phyloP scores from a whole-genome alignment of 345 rosid genomes.

The Salix caprea region DNA sequence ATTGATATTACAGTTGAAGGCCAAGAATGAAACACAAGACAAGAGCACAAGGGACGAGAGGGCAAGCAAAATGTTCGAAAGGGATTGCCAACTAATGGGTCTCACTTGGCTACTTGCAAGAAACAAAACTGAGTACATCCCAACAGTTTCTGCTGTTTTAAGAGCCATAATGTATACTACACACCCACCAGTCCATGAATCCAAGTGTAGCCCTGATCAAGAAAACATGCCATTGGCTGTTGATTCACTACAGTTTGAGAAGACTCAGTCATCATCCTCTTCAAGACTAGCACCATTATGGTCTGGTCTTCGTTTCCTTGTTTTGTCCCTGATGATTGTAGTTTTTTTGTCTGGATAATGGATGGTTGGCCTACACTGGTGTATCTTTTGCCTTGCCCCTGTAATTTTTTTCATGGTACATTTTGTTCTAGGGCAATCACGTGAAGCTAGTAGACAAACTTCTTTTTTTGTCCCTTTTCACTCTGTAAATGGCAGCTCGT shows the following conservation, averaged over 20 bases:
- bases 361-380: background rate
- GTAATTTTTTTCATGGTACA: constrained; percentile 7
- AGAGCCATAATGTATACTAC: constrained; percentile 92
- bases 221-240: constrained; percentile 99
- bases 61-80: constrained; percentile 78
- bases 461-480: constrained; percentile 11
- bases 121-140: constrained; percentile 90
- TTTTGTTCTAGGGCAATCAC: constrained; percentile 26
- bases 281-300: constrained; percentile 2
- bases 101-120: constrained; percentile 96
- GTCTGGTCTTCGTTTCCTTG: constrained; percentile 19
- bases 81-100: constrained; percentile 98
- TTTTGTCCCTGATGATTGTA: constrained; percentile 34
- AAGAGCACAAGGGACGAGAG: constrained; percentile 27
- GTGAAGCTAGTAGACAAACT: constrained; percentile 42
- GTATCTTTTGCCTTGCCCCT: background rate
- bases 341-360: constrained; percentile 21
- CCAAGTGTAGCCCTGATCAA: constrained; percentile 92
- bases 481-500: constrained; percentile 19
- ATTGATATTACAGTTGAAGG: constrained; percentile 52
- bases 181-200: constrained; percentile 58
- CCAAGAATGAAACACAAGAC: constrained; percentile 38
- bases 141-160: constrained; percentile 93
- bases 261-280: constrained; percentile 38
- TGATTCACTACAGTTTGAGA: constrained; percentile 82